phyloP scores from a whole-genome alignment of 2,329 filamentous ascomycete genomes.

The Phoma sp. region DNA sequence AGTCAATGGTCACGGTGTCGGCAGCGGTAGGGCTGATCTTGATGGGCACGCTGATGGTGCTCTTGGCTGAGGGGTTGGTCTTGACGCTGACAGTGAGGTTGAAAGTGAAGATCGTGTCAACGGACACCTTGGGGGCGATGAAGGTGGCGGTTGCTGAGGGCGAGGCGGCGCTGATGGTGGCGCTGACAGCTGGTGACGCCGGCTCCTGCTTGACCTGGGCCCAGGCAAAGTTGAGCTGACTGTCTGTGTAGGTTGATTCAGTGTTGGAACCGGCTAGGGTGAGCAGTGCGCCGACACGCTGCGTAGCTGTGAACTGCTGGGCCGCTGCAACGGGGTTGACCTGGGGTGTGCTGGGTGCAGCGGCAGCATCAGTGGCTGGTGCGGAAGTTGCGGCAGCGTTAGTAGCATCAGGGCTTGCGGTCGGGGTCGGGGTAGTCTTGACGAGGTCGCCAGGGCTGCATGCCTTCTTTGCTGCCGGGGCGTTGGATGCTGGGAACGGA shows the following conservation, averaged over 20 bases:
- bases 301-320: slow-evolving; percentile 30
- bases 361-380: not conserved
- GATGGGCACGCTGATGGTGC: slow-evolving; percentile 38
- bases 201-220: slow-evolving; percentile 24
- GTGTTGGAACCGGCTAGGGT: slow-evolving; percentile 39
- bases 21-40: slow-evolving; percentile 28
- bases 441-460: slow-evolving; percentile 31
- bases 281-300: slow-evolving; percentile 39
- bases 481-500: slow-evolving; percentile 45
- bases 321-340: slow-evolving; percentile 24
- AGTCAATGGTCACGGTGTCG: slow-evolving; percentile 42
- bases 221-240: slow-evolving; percentile 42
- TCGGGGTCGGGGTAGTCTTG: slow-evolving; percentile 4
- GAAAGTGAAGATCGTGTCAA: slow-evolving; percentile 36
- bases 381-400: slow-evolving; percentile 6
- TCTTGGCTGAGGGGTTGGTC: slow-evolving; percentile 27
- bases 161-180: slow-evolving; percentile 27
- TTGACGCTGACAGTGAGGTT: slow-evolving; percentile 36
- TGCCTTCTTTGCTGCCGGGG: slow-evolving; percentile 33
- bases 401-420: slow-evolving; percentile 8
- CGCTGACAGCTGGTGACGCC: slow-evolving; percentile 23
- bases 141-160: slow-evolving; percentile 27
- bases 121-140: slow-evolving; percentile 29
- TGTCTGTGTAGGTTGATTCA: slow-evolving; percentile 23
- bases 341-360: slow-evolving; percentile 6